Percentiles rank a stretch among this genome's conserved stretches.
Evolutionary conservation across 768 basidiomycete species (phyloP).

Genomic region (Hortiboletus campestris): DNA sequence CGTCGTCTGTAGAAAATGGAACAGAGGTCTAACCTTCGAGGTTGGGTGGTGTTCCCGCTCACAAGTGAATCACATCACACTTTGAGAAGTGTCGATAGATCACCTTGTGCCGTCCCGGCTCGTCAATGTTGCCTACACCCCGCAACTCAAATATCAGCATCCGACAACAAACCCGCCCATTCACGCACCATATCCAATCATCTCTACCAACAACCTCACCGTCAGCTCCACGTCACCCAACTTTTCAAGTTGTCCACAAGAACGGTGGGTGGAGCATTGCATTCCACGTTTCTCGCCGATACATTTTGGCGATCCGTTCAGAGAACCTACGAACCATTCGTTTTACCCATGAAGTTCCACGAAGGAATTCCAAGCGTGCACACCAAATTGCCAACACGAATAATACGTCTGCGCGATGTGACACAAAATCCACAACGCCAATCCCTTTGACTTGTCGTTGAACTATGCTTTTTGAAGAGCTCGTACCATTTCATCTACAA

Average conservation of each 20-base stretch:
- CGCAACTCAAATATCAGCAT: not conserved
- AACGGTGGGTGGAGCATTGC: accelerated
- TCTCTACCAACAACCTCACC: conserved; percentile 69
- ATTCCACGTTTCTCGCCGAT: too few species aligned
- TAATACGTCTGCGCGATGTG: conserved; percentile 18
- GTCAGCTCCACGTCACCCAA: too few species aligned
- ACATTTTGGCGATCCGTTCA: too few species aligned
- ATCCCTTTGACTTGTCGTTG: conserved; percentile 27
- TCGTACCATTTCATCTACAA: too few species aligned
- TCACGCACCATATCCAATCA: conserved; percentile 66
- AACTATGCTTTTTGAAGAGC: too few species aligned
- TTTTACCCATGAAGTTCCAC: too few species aligned
- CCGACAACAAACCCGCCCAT: not conserved
- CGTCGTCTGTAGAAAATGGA: conserved; percentile 53
- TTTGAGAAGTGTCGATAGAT: conserved; percentile 66
- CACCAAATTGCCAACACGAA: too few species aligned
- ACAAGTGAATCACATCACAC: too few species aligned
- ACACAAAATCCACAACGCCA: too few species aligned
- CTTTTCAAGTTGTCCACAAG: too few species aligned
- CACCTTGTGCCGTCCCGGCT: conserved; percentile 58
- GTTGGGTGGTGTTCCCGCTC: not conserved
- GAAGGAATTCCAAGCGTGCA: too few species aligned
- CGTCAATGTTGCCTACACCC: conserved; percentile 44
- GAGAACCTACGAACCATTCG: too few species aligned
- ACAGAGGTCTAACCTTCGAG: conserved; percentile 58